A percentile compares a stretch with the other conserved stretches of the same genome.
Conservation (phyloP, 805 yeast genomes). For the Pichia heedii region DNA sequence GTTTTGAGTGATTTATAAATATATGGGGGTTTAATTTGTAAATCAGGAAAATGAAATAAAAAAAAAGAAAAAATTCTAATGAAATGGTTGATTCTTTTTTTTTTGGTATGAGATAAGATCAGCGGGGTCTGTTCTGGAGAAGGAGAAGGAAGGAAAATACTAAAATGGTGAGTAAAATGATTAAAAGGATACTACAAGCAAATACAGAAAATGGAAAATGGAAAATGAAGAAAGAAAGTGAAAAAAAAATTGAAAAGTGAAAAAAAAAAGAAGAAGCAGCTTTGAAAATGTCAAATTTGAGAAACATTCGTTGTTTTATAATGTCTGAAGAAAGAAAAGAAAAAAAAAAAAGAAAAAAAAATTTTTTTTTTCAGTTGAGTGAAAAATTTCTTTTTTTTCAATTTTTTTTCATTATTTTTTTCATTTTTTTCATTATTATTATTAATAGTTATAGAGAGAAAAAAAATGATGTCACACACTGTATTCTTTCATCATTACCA, state of each 20-base stretch:
- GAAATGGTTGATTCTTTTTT: not conserved
- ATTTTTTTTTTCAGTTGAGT: not conserved
- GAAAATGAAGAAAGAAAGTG: too few species aligned
- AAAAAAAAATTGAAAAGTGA: too few species aligned
- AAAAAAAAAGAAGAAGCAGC: not conserved
- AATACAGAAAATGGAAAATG: too few species aligned
- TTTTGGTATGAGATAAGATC: slow-evolving; percentile 8
- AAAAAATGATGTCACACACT: too few species aligned
- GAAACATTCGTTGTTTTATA: not conserved
- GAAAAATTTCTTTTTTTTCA: not conserved
- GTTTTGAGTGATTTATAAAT: not conserved
- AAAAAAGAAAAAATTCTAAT: slow-evolving; percentile 1
- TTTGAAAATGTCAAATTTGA: not conserved
- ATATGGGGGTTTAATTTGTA: not conserved
- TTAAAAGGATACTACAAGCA: too few species aligned
- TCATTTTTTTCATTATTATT: too few species aligned
- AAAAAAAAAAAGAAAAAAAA: not conserved
- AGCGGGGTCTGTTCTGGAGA: slow-evolving; percentile 15
- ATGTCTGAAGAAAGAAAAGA: too few species aligned
- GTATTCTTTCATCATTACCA: too few species aligned
- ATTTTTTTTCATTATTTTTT: too few species aligned
- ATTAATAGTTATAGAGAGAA: too few species aligned
- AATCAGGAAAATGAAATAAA: not conserved
- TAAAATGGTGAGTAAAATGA: slow-evolving; percentile 1
- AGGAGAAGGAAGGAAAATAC: slow-evolving; percentile 10